phyloP scores from a whole-genome alignment of 2,329 filamentous ascomycete genomes.

The Xylariaceae sp. region DNA sequence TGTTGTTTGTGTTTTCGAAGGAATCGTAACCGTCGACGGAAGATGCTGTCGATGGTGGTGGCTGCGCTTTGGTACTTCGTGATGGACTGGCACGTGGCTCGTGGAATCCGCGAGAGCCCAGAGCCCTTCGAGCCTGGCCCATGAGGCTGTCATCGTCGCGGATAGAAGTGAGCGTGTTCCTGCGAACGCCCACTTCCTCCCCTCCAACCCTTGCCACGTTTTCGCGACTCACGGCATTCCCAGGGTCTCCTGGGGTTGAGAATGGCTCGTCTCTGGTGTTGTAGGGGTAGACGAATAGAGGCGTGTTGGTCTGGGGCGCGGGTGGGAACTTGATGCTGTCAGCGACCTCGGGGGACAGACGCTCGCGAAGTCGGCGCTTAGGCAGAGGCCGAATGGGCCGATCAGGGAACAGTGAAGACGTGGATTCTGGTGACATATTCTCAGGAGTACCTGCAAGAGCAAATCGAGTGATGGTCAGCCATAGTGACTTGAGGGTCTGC shows the following conservation, averaged over 20 bases:
- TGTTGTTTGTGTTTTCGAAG: constrained; percentile 98
- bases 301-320: constrained; percentile 63
- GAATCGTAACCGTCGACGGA: constrained; percentile 89
- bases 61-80: constrained; percentile 46
- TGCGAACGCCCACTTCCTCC: constrained; percentile 34
- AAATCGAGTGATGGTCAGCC: constrained; percentile 30
- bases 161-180: constrained; percentile 23
- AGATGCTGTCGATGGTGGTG: constrained; percentile 64
- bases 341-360: constrained; percentile 79
- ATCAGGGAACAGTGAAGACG: constrained; percentile 78
- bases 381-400: constrained; percentile 91
- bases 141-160: constrained; percentile 22
- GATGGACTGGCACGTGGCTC: constrained; percentile 45
- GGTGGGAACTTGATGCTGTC: constrained; percentile 79
- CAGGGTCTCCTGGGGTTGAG: constrained; percentile 27
- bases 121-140: constrained; percentile 22
- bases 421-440: constrained; percentile 68
- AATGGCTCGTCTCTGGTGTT: constrained; percentile 48
- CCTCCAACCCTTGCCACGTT: constrained; percentile 27
- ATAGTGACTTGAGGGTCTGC: constrained; percentile 20
- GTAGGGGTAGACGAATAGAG: constrained; percentile 73
- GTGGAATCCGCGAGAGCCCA: constrained; percentile 45
- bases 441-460: constrained; percentile 39
- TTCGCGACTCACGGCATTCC: constrained; percentile 27
- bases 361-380: constrained; percentile 80